These are phyloP conservation scores for Rutstroemia sp. DNA, from an alignment of 2,329 filamentous ascomycete genomes.

Conservation along the genomic window DNA sequence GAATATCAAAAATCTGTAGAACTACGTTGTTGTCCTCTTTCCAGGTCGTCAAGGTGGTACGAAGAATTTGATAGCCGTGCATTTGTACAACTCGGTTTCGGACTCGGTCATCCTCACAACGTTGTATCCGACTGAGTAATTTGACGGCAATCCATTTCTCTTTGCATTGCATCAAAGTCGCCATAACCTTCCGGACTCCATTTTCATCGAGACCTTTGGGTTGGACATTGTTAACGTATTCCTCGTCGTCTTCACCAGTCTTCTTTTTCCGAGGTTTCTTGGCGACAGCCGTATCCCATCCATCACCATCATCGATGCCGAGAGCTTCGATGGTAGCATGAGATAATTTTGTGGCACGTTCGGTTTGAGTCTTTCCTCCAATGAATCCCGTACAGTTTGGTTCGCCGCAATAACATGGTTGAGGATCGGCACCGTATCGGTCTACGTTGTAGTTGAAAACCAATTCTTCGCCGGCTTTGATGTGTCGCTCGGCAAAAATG, in stretches of 20 bases:
- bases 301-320: constrained; percentile 86
- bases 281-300: constrained; percentile 83
- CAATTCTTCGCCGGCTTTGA: constrained; percentile 85
- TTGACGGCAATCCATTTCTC: constrained; percentile 99
- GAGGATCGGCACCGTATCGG: constrained; percentile 91
- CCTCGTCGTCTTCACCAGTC: constrained; percentile 82
- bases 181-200: constrained; percentile 91
- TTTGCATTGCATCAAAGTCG: constrained; percentile 92
- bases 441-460: constrained; percentile 99
- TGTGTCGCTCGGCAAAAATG: constrained; percentile 83
- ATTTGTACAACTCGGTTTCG: constrained; percentile 86
- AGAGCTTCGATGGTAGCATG: constrained; percentile 88
- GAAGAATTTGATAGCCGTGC: constrained; percentile 95
- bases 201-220: constrained; percentile 72
- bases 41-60: constrained; percentile 77
- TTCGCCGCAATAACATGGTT: constrained; percentile 94
- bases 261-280: constrained; percentile 93
- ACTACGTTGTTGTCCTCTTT: constrained; percentile 86
- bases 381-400: constrained; percentile 94
- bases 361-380: constrained; percentile 94
- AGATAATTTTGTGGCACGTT: constrained; percentile 86
- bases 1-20: constrained; percentile 80
- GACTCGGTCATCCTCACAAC: constrained; percentile 78
- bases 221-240: constrained; percentile 86
- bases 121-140: constrained; percentile 79